Conservation (phyloP, 1,284 basidiomycete species). For the Bondarzewia mesenterica region DNA sequence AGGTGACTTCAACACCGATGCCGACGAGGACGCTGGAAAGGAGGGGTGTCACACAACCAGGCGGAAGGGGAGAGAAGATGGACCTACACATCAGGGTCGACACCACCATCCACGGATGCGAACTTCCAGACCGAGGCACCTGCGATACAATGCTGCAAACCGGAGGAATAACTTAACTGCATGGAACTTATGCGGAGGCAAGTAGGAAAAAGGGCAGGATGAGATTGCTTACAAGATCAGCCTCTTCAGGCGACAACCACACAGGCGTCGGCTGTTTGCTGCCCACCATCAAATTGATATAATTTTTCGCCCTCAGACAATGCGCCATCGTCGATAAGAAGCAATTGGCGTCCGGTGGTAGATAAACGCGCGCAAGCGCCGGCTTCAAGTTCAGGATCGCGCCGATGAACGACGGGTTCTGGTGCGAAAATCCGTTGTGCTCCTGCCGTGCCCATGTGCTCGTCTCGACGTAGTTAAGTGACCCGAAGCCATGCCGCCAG, state of each 20-base stretch:
- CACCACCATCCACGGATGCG: constrained; percentile 58
- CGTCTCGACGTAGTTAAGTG: constrained; percentile 82
- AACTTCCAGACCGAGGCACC: constrained; percentile 74
- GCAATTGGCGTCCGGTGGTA: constrained; percentile 87
- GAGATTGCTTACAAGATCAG: constrained; percentile 35
- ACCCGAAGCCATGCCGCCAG: constrained; percentile 69
- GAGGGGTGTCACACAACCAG: background rate
- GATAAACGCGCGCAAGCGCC: constrained; percentile 70
- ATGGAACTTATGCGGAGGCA: constrained; percentile 3
- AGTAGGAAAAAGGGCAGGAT: background rate
- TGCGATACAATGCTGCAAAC: constrained; percentile 56
- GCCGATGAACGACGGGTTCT: constrained; percentile 83
- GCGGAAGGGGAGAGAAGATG: background rate
- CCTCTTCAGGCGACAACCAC: constrained; percentile 61
- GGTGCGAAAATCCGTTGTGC: constrained; percentile 76
- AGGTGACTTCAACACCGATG: constrained; percentile 70
- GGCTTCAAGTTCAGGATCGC: constrained; percentile 75
- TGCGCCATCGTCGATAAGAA: constrained; percentile 76
- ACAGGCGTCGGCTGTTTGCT: constrained; percentile 75
- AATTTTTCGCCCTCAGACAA: constrained; percentile 77
- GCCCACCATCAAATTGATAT: constrained; percentile 81
- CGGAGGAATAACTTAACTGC: background rate
- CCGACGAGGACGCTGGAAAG: constrained; percentile 52
- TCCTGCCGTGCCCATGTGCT: constrained; percentile 82
- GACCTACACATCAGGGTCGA: constrained; percentile 57